phyloP scores from a whole-genome alignment of 441 rosid species.

The Kokia cookei region DNA sequence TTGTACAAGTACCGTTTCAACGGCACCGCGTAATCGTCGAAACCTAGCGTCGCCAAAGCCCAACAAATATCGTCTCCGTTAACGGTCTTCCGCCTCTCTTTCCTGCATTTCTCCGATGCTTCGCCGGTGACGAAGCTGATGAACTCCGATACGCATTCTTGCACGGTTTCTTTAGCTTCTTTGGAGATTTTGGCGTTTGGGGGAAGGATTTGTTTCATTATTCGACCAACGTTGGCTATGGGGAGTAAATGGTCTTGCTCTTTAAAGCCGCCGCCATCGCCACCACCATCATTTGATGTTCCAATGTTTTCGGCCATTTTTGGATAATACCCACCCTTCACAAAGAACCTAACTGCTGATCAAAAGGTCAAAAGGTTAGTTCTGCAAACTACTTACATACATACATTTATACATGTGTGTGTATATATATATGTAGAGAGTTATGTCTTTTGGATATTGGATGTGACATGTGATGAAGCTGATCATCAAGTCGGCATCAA shows the following conservation, averaged over 20 bases:
- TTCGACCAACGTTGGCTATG: slow-evolving; percentile 55
- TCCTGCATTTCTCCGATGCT: slow-evolving; percentile 48
- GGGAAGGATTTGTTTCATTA: slow-evolving; percentile 55
- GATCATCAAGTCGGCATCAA: slow-evolving; percentile 1
- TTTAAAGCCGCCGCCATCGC: slow-evolving; percentile 16
- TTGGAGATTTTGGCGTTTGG: slow-evolving; percentile 50
- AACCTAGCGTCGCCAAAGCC: slow-evolving; percentile 44
- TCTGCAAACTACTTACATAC: background rate
- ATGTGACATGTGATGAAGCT: slow-evolving; percentile 15
- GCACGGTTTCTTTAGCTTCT: slow-evolving; percentile 62
- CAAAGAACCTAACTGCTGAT: background rate
- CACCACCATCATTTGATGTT: slow-evolving; percentile 18
- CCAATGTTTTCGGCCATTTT: slow-evolving; percentile 28
- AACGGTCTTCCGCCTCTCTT: slow-evolving; percentile 48
- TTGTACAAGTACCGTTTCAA: slow-evolving; percentile 32
- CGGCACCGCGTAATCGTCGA: slow-evolving; percentile 36
- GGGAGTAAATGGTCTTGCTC: slow-evolving; percentile 47
- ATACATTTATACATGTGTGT: background rate
- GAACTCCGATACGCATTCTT: slow-evolving; percentile 61
- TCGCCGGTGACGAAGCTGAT: slow-evolving; percentile 52
- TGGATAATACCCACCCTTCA: too few relatives aligned
- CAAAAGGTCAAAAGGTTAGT: slow-evolving; percentile 9
- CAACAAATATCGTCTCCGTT: slow-evolving; percentile 55
- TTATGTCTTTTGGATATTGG: background rate
- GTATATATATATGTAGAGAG: background rate